Base-by-base conservation (phyloP, 1,139 yeast genomes). In the Pichia sp. region DNA sequence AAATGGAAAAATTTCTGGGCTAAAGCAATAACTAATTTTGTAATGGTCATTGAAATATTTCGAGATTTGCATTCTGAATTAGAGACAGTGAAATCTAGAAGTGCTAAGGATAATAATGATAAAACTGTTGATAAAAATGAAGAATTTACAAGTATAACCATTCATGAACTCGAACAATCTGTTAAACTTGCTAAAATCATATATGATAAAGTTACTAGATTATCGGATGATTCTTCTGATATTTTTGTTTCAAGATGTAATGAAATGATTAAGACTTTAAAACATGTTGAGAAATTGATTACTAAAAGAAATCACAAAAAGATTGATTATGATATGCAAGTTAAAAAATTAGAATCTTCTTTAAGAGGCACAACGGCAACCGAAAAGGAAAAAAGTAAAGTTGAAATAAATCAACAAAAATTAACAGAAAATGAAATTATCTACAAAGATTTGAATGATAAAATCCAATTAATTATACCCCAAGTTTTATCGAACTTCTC, bases 271-370 rank as follows among this genome's bases (percentile, higher is more conserved):
- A 61, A 59, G 3, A 65, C 70, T 45, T 58, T 78, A 47, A 68
- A 69, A 31, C 66, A 65, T 7, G 59, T 70, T 2, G 58, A 71
- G 51, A 73, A 72, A 54, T 58, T 76, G 38, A 65, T 78, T 34
- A 70, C 70, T 33, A 74, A 74, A 55, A 63, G 83, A 47, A 66
- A 68, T 49, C 71, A 70, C 50, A 69, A 72, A 58, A 71, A 75
- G 56, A 64, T 65, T 26, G 73, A 73, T 46, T 69, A 66, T 48
- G 74, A 71, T 47, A 71, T 68, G 53, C 59, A 66, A 35, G 66
- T 66, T 39, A 64, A 65, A 45, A 65, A 69, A 43, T 64, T 74
- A 8, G 73, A 73, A 31, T 73, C 75, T 51, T 48, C 72, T 18
- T 61, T 68, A 54, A 66, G 66, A 43, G 70, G 67, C 53, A 57